Evolutionary conservation across 345 rosid genomes (phyloP).

Genomic region (Syzygium oleosum): DNA sequence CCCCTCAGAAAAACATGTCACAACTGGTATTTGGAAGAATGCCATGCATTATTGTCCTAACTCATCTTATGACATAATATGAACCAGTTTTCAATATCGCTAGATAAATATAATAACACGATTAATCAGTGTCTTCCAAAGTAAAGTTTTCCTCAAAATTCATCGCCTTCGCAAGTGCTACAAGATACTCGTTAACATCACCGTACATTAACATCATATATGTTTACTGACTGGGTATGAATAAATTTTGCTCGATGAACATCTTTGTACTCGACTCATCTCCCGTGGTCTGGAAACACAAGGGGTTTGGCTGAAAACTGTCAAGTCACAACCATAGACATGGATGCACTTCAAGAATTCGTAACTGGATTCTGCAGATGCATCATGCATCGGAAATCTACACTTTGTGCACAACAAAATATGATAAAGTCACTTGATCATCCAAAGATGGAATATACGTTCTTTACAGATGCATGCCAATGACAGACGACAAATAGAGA

Average conservation of each 20-base stretch:
- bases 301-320: background rate
- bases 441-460: background rate
- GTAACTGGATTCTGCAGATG: background rate
- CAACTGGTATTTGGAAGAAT: too few relatives aligned
- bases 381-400: background rate
- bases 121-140: background rate
- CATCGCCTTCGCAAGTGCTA: background rate
- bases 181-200: background rate
- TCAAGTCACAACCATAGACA: background rate
- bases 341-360: background rate
- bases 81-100: background rate
- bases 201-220: background rate
- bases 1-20: too few relatives aligned
- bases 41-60: background rate
- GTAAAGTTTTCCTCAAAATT: background rate
- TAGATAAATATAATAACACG: background rate
- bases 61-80: background rate
- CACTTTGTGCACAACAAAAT: background rate
- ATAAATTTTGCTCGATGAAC: background rate
- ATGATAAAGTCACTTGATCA: background rate
- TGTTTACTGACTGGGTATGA: background rate
- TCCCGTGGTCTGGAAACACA: background rate
- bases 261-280: background rate
- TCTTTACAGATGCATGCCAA: background rate
- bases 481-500: background rate